Base-by-base conservation (phyloP, 2,329 filamentous ascomycete genomes). In the Claviceps digitariae region DNA sequence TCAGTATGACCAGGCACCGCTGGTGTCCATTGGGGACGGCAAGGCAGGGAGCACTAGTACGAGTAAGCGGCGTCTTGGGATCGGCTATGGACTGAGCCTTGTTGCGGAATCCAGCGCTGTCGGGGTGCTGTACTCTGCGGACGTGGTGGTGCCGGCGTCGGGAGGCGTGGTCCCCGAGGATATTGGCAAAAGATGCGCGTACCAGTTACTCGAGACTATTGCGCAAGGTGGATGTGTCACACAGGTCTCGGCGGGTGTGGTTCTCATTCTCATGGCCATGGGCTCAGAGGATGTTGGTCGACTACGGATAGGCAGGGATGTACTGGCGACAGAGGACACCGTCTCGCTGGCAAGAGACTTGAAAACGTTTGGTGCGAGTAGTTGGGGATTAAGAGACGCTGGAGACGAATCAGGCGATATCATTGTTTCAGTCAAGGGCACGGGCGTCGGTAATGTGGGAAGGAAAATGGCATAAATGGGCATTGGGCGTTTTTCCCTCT, bases 221-320 rank as follows among this genome's bases (percentile, higher is more conserved):
- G 80, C 80, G 51, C 79, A 84, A 60, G 91, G 90, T 12, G 93
- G 93, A 1, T 95, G 89, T 65, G 86, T 87, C 3, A 84, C 83
- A 52, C 76, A 75, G 15, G 77, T 85, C 3, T 86, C 88, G 2
- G 83, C 84, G 5, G 75, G 81, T 3, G 91, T 85, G 0, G 77
- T 95, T 58, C 69, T 98, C 52, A 87, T 84, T 20, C 74, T 98
- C 57, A 98, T 98, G 93, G 89, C 90, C 36, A 97, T 98, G 93
- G 93, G 93, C 0, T 88, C 86, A 1, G 93, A 97, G 66, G 93
- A 98, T 67, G 90, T 98, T 15, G 93, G 93, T 4, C 79, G 93
- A 55, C 68, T 98, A 59, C 81, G 87, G 57, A 66, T 98, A 55
- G 89, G 90, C 34, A 83, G 82, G 61, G 86, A 91, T 48, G 82